phyloP scores from a whole-genome alignment of 106 monocot genomes.

The Narthecium ossifragum region DNA sequence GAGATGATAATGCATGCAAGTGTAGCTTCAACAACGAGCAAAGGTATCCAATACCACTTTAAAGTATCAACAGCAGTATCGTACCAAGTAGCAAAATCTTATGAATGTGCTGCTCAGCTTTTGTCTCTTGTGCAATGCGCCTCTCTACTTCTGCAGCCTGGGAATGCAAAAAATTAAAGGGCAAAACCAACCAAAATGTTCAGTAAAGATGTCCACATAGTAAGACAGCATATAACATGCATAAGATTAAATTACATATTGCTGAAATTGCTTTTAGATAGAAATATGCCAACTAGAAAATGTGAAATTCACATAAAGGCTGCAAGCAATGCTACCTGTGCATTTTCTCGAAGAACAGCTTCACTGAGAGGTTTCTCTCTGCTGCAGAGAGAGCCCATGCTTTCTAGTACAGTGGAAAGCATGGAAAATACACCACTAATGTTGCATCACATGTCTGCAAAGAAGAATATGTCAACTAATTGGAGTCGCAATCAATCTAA shows the following conservation, averaged over 20 bases:
- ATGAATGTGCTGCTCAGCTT: constrained; percentile 91
- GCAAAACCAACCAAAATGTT: background rate
- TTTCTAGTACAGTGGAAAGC: constrained; percentile 42
- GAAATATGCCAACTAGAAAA: background rate
- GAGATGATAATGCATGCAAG: too few relatives aligned
- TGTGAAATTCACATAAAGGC: background rate
- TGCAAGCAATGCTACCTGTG: constrained; percentile 29
- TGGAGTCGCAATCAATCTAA: too few relatives aligned
- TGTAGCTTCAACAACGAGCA: too few relatives aligned
- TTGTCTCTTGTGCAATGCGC: constrained; percentile 81
- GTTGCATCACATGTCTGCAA: too few relatives aligned
- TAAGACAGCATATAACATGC: background rate
- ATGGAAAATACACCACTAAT: constrained; percentile 35
- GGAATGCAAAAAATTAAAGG: constrained; percentile 7
- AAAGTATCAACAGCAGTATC: background rate
- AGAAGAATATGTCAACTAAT: too few relatives aligned
- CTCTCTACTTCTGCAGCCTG: constrained; percentile 90
- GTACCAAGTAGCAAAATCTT: constrained; percentile 88
- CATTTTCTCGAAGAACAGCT: constrained; percentile 58
- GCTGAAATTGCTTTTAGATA: background rate
- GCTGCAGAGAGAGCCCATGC: constrained; percentile 84
- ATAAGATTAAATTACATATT: background rate
- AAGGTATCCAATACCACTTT: too few relatives aligned
- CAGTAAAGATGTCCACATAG: background rate
- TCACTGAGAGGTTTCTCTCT: constrained; percentile 56